A percentile compares a stretch with the other conserved stretches of the same genome.
Evolutionary conservation across 371 early-diverging fungal species (phyloP).

Genomic region (Lichtheimia hyalospora): DNA sequence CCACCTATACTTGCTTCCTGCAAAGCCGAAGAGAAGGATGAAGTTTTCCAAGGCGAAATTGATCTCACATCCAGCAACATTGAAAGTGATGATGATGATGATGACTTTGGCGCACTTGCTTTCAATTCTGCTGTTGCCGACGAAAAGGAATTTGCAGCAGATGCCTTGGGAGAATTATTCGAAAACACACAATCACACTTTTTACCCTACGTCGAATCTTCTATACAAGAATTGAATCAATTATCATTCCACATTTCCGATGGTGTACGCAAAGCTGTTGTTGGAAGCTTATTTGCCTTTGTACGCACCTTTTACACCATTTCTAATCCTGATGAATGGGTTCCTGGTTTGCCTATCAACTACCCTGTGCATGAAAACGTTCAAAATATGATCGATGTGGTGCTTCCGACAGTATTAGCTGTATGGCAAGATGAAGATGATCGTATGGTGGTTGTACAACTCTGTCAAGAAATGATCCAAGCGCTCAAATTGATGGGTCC

Average conservation of each 20-base stretch:
- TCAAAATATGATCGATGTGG: constrained; percentile 60
- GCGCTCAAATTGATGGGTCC: constrained; percentile 80
- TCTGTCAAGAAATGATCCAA: constrained; percentile 71
- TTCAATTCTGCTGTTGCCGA: constrained; percentile 84
- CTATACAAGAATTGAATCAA: constrained; percentile 61
- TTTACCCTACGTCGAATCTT: constrained; percentile 81
- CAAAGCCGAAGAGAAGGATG: constrained; percentile 67
- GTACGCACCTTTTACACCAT: constrained; percentile 74
- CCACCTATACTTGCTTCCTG: constrained; percentile 77
- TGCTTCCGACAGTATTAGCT: constrained; percentile 68
- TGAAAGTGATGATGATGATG: constrained; percentile 53
- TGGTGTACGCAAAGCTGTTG: constrained; percentile 80
- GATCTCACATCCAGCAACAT: constrained; percentile 41
- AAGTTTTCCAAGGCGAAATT: constrained; percentile 44
- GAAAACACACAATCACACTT: constrained; percentile 73
- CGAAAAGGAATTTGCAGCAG: constrained; percentile 90
- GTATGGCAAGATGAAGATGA: constrained; percentile 86
- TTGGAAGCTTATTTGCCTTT: constrained; percentile 72
- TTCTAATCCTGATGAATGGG: constrained; percentile 67
- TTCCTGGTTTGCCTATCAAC: constrained; percentile 66
- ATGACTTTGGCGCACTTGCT: constrained; percentile 57
- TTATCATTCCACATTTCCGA: constrained; percentile 76
- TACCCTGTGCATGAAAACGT: constrained; percentile 79
- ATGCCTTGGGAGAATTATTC: constrained; percentile 85
- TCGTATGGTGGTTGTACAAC: constrained; percentile 75